Percentiles rank a stretch among this genome's conserved stretches.
Evolutionary conservation across 2,329 filamentous ascomycete genomes (phyloP).

Genomic region (Claviceps fusiformis): DNA sequence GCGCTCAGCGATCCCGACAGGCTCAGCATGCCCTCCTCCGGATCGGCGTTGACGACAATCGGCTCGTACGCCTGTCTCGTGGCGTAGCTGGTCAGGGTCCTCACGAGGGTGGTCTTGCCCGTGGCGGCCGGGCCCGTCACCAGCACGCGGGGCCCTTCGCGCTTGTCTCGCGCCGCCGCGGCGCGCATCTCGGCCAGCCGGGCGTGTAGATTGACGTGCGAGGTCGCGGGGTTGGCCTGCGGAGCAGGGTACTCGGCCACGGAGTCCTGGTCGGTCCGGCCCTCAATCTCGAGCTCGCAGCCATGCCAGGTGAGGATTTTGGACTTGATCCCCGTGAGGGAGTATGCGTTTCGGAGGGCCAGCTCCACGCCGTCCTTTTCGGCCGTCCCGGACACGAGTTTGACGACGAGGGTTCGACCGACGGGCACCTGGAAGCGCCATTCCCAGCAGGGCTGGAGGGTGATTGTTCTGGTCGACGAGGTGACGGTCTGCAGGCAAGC

Average conservation of each 20-base stretch:
- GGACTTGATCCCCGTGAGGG: slow-evolving; percentile 67
- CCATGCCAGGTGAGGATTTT: slow-evolving; percentile 90
- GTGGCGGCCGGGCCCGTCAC: slow-evolving; percentile 64
- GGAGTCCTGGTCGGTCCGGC: slow-evolving; percentile 38
- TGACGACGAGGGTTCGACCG: slow-evolving; percentile 28
- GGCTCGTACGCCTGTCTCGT: slow-evolving; percentile 62
- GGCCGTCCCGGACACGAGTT: slow-evolving; percentile 68
- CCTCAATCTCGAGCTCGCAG: slow-evolving; percentile 68
- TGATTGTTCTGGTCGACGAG: slow-evolving; percentile 31
- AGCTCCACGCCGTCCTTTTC: slow-evolving; percentile 95
- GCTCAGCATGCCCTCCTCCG: slow-evolving; percentile 63
- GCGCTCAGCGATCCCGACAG: slow-evolving; percentile 74
- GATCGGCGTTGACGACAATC: slow-evolving; percentile 72
- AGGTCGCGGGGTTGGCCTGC: slow-evolving; percentile 68
- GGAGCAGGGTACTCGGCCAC: slow-evolving; percentile 51
- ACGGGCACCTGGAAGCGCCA: slow-evolving; percentile 64
- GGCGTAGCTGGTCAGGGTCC: slow-evolving; percentile 68
- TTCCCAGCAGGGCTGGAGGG: slow-evolving; percentile 53
- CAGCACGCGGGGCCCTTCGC: slow-evolving; percentile 65
- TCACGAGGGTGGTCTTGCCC: slow-evolving; percentile 73
- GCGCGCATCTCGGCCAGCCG: slow-evolving; percentile 63
- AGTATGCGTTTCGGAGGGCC: slow-evolving; percentile 65
- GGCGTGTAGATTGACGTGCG: slow-evolving; percentile 77
- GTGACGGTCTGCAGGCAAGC: slow-evolving; percentile 16
- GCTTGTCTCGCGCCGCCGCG: slow-evolving; percentile 33